Evolutionary conservation across 2,329 filamentous ascomycete genomes (phyloP), one percentile per base, ranked within the genome.

Genomic region (Ciborinia camelliae): DNA sequence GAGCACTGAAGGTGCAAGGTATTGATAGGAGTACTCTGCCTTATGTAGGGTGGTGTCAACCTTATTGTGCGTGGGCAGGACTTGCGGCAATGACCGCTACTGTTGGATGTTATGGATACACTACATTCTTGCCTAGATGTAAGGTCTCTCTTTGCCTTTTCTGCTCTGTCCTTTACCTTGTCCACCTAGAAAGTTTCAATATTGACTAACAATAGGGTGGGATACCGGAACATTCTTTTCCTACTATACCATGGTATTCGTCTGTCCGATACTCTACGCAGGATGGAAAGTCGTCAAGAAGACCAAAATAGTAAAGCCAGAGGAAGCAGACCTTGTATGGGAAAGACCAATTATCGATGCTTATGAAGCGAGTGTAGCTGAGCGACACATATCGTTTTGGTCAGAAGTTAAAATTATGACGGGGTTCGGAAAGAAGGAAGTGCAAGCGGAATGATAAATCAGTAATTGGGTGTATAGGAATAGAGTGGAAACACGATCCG

Each of bases 81-180:
- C 76, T 91, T 4, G 75, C 79, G 0, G 84, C 84, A 9, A 89
- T 85, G 1, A 84, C 84, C 47, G 75, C 89, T 70, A 92, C 92
- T 84, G 83, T 86, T 0, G 87, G 91, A 68, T 84, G 91, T 0
- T 85, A 88, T 15, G 90, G 90, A 0, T 93, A 92, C 67, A 84
- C 86, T 0, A 88, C 92, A 0, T 93, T 93, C 71, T 74, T 93
- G 45, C 86, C 87, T 0, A 82, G 83, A 2, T 70, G 69, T 68
- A 62, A 64, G 69, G 65, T 32, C 1, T 20, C 4, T 45, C 7
- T 26, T 26, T 26, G 3, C 62, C 14, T 10, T 30, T n/a, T 14
- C 23, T 28, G 7, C 18, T 12, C 20, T 20, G 18, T 48, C 30
- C n/a, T 58, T 12, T 23, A 26, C n/a, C 2, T 23, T 35, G 1